Conservation (phyloP, 257 asterid genomes). For the Ilex asprella region DNA sequence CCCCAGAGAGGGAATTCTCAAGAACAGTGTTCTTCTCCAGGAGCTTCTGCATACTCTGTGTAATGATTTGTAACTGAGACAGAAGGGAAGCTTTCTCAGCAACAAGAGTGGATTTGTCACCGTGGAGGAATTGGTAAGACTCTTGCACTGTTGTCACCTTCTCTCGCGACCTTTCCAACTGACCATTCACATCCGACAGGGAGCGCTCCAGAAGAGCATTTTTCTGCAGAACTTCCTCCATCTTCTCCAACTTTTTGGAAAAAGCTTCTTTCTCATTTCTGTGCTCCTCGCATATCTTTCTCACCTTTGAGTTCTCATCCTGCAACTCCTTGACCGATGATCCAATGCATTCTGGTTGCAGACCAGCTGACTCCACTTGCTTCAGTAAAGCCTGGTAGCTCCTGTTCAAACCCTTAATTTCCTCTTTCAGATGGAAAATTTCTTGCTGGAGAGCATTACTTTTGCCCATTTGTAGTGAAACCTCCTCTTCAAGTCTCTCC, state of each 20-base stretch:
- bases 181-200: constrained; percentile 39
- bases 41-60: constrained; percentile 69
- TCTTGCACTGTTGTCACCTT: constrained; percentile 47
- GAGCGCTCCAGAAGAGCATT: constrained; percentile 47
- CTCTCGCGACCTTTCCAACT: constrained; percentile 49
- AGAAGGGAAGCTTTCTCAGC: constrained; percentile 72
- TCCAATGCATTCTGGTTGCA: constrained; percentile 41
- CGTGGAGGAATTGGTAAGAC: constrained; percentile 40
- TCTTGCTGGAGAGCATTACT: constrained; percentile 55
- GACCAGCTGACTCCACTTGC: constrained; percentile 63
- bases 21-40: constrained; percentile 73
- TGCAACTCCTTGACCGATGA: constrained; percentile 43
- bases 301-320: constrained; percentile 60
- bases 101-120: constrained; percentile 61
- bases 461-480: constrained; percentile 42
- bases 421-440: constrained; percentile 54
- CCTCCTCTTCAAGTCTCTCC: constrained; percentile 70
- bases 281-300: constrained; percentile 34
- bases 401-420: constrained; percentile 52
- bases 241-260: constrained; percentile 47
- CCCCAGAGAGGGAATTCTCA: constrained; percentile 62
- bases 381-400: constrained; percentile 49
- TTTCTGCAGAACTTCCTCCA: constrained; percentile 52
- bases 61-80: constrained; percentile 62
- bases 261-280: constrained; percentile 47